Evolutionary conservation across 768 basidiomycete genomes (phyloP).

Genomic region (Pholiota conissans): DNA sequence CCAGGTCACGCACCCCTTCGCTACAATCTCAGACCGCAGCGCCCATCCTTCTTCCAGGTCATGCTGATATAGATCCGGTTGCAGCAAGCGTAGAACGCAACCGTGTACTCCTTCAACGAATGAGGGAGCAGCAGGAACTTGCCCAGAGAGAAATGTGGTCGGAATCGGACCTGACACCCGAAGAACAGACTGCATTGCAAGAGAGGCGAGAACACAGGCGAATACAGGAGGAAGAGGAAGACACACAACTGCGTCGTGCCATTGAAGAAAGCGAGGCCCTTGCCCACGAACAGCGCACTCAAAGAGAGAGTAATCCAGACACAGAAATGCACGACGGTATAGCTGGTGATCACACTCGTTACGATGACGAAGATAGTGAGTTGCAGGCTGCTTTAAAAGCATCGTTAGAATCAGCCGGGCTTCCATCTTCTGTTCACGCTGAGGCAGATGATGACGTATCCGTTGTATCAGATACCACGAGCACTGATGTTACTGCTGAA

Average conservation of each 20-base stretch:
- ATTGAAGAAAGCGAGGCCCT: slow-evolving; percentile 61
- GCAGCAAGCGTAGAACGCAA: slow-evolving; percentile 69
- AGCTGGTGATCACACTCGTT: slow-evolving; percentile 26
- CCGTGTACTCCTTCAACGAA: slow-evolving; percentile 57
- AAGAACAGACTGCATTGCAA: slow-evolving; percentile 29
- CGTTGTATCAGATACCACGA: slow-evolving; percentile 35
- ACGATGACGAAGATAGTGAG: slow-evolving; percentile 87
- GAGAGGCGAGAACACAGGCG: slow-evolving; percentile 31
- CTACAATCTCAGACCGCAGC: background rate
- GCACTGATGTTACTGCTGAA: slow-evolving; percentile 23
- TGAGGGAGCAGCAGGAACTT: slow-evolving; percentile 65
- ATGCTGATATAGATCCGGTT: slow-evolving; percentile 51
- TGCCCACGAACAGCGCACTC: slow-evolving; percentile 22
- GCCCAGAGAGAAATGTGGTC: slow-evolving; percentile 63
- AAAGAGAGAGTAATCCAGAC: slow-evolving; percentile 1
- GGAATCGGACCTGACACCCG: slow-evolving; percentile 29
- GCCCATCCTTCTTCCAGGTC: slow-evolving; percentile 13
- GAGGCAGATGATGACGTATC: slow-evolving; percentile 29
- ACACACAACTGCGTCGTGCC: slow-evolving; percentile 57
- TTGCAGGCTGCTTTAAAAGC: slow-evolving; percentile 87
- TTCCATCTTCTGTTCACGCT: slow-evolving; percentile 41
- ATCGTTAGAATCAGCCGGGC: slow-evolving; percentile 56
- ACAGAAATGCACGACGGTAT: background rate
- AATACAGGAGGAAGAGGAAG: slow-evolving; percentile 49
- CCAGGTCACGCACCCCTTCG: background rate